A percentile compares a stretch with the other conserved stretches of the same genome.
Evolutionary conservation across 2,329 filamentous ascomycete genomes (phyloP).

Genomic region (Fusarium begoniae): DNA sequence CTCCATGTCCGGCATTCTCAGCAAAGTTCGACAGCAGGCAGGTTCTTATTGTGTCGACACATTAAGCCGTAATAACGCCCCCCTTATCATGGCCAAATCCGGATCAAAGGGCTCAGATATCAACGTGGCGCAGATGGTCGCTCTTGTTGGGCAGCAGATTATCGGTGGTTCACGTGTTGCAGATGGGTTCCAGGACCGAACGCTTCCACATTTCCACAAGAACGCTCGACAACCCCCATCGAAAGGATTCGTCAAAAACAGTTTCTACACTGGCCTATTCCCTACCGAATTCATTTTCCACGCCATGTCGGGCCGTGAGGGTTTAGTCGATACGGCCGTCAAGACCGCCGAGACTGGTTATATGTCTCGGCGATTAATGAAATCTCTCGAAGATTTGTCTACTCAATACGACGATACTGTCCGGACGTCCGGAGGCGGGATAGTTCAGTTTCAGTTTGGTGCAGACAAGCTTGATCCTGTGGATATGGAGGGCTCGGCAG

Average conservation of each 20-base stretch:
- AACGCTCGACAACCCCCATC: constrained; percentile 90
- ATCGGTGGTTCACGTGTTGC: constrained; percentile 92
- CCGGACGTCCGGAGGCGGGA: constrained; percentile 84
- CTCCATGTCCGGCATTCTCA: constrained; percentile 88
- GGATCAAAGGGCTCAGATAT: constrained; percentile 97
- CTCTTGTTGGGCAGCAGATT: constrained; percentile 96
- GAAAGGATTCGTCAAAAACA: constrained; percentile 96
- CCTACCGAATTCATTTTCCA: constrained; percentile 98
- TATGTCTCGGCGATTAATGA: constrained; percentile 98
- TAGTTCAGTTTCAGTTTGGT: constrained; percentile 98
- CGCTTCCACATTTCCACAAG: constrained; percentile 93
- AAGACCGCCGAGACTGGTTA: constrained; percentile 99
- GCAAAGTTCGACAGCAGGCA: constrained; percentile 88
- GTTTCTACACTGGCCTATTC: constrained; percentile 91
- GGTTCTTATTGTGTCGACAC: constrained; percentile 91
- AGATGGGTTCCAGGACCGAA: constrained; percentile 96
- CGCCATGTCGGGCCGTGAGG: constrained; percentile 97
- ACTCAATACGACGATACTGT: constrained; percentile 95
- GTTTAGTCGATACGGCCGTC: constrained; percentile 97
- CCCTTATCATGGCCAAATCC: constrained; percentile 95
- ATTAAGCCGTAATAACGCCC: constrained; percentile 89
- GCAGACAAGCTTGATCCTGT: constrained; percentile 95
- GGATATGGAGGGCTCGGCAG: constrained; percentile 95
- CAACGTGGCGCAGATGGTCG: constrained; percentile 99
- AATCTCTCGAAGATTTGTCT: constrained; percentile 93